Base-by-base conservation (phyloP, 345 rosid species). In the Aurinia saxatilis region DNA sequence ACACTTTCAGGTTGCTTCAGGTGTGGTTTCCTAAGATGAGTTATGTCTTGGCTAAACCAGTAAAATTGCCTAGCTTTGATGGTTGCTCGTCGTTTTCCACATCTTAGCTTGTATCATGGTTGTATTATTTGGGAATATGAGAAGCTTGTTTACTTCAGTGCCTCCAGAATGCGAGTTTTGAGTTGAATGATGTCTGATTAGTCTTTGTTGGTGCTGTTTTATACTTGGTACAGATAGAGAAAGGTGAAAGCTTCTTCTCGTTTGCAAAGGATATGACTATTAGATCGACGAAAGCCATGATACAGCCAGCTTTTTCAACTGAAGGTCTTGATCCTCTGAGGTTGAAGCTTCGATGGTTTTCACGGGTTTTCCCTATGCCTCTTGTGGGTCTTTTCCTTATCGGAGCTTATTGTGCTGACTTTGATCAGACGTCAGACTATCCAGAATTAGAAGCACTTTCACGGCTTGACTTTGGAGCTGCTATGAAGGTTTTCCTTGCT, bases 351-450 rank as follows among this genome's bases (percentile, higher is more conserved):
- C 78, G 87, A 6, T 93, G 97, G 99, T 90, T 91, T 36, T 89
- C 99, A 19, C 80, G 96, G 40, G 96, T 82, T 14, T 85, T 93
- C 27, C 95, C 99, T 3, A 93, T 89, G 99, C 99, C 99, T 52
- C 99, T 93, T 42, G 81, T 93, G 1, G 99, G 99, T 55, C 83
- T 93, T 71, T 76, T 85, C 70, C 81, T 89, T 64, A 93, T 93
- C 16, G 86, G 84, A 12, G 63, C 85, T 47, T 85, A 85, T 48
- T 87, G 91, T 64, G 77, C 86, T 2, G 84, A 89, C 51, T 78
- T 70, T 23, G 97, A 73, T 62, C 88, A 70, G 68, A 74, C 83
- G 36, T 73, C 82, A 47, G 90, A 87, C 50, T 79, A 76, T 77
- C 88, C 91, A 33, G 98, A 92, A 66, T 47, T 89, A 7, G 91